Evolutionary conservation across 2,329 filamentous ascomycete species (phyloP), one percentile per base, ranked within the genome.

Genomic region (Chaetomium olivaceum): DNA sequence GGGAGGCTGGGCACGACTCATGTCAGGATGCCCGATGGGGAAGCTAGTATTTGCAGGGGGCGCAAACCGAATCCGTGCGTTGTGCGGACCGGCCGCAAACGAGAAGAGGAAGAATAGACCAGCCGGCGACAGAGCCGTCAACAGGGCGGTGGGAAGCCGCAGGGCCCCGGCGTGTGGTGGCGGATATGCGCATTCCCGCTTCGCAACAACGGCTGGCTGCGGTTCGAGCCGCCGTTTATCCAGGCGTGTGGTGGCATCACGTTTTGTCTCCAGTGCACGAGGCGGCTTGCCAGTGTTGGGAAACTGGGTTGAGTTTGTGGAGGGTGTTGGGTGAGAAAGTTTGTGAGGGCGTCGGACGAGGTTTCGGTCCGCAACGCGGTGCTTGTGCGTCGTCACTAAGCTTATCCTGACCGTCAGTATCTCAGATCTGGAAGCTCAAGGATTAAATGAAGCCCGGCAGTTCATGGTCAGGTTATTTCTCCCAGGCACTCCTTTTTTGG

Each of bases 161-260:
- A 65, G 61, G 58, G 43, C 63, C 51, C 60, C 59, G 65, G 61
- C 29, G 60, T 70, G 69, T 69, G 71, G 68, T 62, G 55, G 60
- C 69, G 68, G 70, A 69, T 56, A 72, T 73, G 72, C 71, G 68
- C 27, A 19, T 69, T 66, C 31, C 72, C 72, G 71, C 65, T 62
- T 67, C 63, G 62, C 70, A 69, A 69, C 52, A 68, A 66, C 70
- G 68, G 70, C 65, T 71, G 69, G 66, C 63, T 68, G 62, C 69
- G 67, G 67, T 60, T 69, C 59, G 62, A 71, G 65, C 72, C 69
- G 65, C 62, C n/a, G 25, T 29, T 46, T 70, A 64, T 29, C 64
- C 36, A 56, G 57, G 67, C 61, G 25, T 58, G 36, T 64, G 25
- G 61, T n/a, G 57, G 61, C 21, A 36, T 43, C 63, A 58, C 57